Percentiles rank a stretch among this genome's conserved stretches.
Evolutionary conservation across 2,329 filamentous ascomycete genomes (phyloP).

Genomic region (Dothideomycetes sp.): DNA sequence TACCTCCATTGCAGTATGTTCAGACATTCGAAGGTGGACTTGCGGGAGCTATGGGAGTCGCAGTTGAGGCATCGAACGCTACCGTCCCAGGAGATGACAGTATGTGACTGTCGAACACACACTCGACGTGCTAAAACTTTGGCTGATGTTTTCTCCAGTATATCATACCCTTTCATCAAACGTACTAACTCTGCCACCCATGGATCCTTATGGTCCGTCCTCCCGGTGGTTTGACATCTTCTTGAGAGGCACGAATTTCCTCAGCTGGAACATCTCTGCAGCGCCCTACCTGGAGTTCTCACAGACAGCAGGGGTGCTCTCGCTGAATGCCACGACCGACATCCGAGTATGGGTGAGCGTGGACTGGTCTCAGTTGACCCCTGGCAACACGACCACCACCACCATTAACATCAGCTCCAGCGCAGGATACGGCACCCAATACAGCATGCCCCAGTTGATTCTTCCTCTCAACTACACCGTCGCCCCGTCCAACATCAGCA

Average conservation of each 20-base stretch:
- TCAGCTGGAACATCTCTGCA: constrained; percentile 42
- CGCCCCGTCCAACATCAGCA: constrained; percentile 40
- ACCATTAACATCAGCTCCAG: constrained; percentile 44
- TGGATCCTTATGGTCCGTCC: constrained; percentile 47
- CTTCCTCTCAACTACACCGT: constrained; percentile 43
- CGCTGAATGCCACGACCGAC: constrained; percentile 35
- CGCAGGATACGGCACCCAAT: constrained; percentile 33
- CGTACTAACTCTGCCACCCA: constrained; percentile 42
- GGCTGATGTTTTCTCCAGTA: constrained; percentile 8
- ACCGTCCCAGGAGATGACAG: constrained; percentile 56
- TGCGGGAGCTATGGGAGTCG: constrained; percentile 52
- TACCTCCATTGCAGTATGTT: constrained; percentile 51
- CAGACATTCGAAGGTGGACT: constrained; percentile 47
- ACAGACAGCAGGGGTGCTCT: constrained; percentile 38
- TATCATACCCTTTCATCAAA: constrained; percentile 45
- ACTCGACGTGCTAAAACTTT: neutral
- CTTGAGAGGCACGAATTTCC: constrained; percentile 42
- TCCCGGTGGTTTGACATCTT: constrained; percentile 54
- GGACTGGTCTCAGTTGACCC: constrained; percentile 42
- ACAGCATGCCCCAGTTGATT: constrained; percentile 33
- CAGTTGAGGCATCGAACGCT: constrained; percentile 55
- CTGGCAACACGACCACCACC: constrained; percentile 25
- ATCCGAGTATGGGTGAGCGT: constrained; percentile 43
- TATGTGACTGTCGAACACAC: neutral
- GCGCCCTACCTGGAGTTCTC: constrained; percentile 43